Base-by-base conservation (phyloP, 2,329 filamentous ascomycete species). In the Diaporthe capsici region DNA sequence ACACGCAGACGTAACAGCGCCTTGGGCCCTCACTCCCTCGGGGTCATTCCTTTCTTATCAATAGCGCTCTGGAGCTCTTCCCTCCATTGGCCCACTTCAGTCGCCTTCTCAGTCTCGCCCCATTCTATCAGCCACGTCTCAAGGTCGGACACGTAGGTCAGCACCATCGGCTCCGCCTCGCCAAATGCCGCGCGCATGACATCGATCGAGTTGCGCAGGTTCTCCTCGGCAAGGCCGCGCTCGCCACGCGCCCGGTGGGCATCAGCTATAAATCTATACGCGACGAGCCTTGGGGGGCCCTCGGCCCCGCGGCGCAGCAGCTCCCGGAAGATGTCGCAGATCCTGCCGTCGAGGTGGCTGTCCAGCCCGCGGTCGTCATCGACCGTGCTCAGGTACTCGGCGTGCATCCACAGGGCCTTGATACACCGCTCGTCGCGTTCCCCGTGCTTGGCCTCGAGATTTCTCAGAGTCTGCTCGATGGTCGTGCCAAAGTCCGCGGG, bases 401-500 rank as follows among this genome's bases (percentile, higher is more conserved):
- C 63, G 28, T 39, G 4, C 63, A 68, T 51, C 44, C 47, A 53
- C 31, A 68, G 31, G 5, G 63, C 31, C 47, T 53, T 68, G 20
- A 68, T 39, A 22, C 63, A 68, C 20, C 63, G 63, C 44, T n/a
- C 63, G 31, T 68, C 63, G 5, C 31, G 63, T 31, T 53, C 63
- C 44, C 63, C 63, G 47, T 68, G 22, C 63, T 44, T 68, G 44
- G 63, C 63, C 63, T 53, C 31, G 47, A 68, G 63, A 47, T 53
- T 68, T 31, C 7, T 12, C 3, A 68, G 63, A 2, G 44, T 68
- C 22, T 39, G 63, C 63, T 68, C 63, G 47, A 68, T 53, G 44
- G 20, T 68, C 28, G 20, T 9, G 31, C 47, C 63, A 8, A 68
- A 53, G 47, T 39, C 28, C 31, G 31, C 6, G 22, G 63, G 47